Percentiles rank a stretch among this genome's conserved stretches.
These are phyloP conservation scores for Beauveria pseudobassiana DNA, from an alignment of 2,329 filamentous ascomycete genomes.

Conservation along the genomic window DNA sequence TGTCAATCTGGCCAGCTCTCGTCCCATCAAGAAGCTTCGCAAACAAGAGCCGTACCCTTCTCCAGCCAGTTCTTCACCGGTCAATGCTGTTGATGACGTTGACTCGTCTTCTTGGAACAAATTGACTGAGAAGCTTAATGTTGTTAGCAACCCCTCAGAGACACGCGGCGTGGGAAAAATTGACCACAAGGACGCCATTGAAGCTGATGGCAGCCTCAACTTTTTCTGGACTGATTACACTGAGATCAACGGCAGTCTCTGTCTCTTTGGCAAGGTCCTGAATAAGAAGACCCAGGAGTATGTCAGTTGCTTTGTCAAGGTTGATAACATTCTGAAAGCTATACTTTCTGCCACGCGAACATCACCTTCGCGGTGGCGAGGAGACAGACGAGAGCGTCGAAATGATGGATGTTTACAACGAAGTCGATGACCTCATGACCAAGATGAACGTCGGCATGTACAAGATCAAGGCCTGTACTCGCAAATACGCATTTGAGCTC, in stretches of 20 bases:
- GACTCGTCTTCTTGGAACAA: constrained; percentile 85
- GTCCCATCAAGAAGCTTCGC: constrained; percentile 62
- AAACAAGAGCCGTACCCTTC: constrained; percentile 61
- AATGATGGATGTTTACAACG: constrained; percentile 83
- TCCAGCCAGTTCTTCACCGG: constrained; percentile 70
- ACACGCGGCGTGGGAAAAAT: constrained; percentile 68
- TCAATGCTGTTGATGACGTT: constrained; percentile 52
- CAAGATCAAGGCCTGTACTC: constrained; percentile 83
- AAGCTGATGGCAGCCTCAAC: constrained; percentile 81
- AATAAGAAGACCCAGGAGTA: constrained; percentile 74
- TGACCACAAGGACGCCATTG: constrained; percentile 75
- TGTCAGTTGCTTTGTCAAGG: constrained; percentile 89
- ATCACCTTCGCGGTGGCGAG: constrained; percentile 46
- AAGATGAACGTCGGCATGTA: constrained; percentile 78
- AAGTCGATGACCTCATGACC: constrained; percentile 84
- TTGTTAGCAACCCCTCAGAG: constrained; percentile 68
- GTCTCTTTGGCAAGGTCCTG: constrained; percentile 91
- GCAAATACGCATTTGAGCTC: constrained; percentile 95
- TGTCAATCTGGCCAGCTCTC: constrained; percentile 78
- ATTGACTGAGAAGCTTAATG: constrained; percentile 77
- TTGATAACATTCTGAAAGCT: constrained; percentile 90
- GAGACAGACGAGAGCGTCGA: constrained; percentile 71
- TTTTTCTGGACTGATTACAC: constrained; percentile 98
- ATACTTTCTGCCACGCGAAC: constrained; percentile 80
- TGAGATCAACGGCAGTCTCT: constrained; percentile 84